phyloP scores from a whole-genome alignment of 2,329 filamentous ascomycete genomes.

The Apiospora arundinis region DNA sequence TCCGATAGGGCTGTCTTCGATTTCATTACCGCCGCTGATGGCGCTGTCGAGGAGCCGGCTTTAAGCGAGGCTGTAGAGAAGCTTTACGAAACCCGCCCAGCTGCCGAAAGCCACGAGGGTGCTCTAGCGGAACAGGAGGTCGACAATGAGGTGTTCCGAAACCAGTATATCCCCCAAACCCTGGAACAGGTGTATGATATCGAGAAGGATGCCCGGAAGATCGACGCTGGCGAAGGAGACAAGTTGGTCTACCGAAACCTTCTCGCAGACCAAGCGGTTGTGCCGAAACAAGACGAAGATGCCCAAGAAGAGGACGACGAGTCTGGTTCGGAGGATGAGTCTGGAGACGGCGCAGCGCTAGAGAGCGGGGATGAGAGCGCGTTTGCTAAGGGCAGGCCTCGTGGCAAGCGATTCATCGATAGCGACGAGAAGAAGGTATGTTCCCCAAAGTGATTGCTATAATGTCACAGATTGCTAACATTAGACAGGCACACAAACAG shows the following conservation, averaged over 20 bases:
- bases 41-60: constrained; percentile 64
- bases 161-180: constrained; percentile 96
- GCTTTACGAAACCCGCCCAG: constrained; percentile 65
- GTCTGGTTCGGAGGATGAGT: constrained; percentile 47
- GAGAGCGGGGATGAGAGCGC: constrained; percentile 53
- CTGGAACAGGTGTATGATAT: constrained; percentile 96
- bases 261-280: constrained; percentile 71
- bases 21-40: constrained; percentile 74
- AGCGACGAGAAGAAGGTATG: constrained; percentile 84
- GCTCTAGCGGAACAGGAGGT: constrained; percentile 68
- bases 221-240: constrained; percentile 74
- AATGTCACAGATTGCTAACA: constrained; percentile 33
- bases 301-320: constrained; percentile 42
- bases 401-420: constrained; percentile 87
- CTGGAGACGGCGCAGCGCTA: constrained; percentile 56
- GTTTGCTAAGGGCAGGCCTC: constrained; percentile 72
- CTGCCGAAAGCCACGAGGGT: constrained; percentile 56
- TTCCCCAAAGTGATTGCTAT: not conserved
- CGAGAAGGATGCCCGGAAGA: constrained; percentile 83
- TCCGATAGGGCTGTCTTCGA: constrained; percentile 81
- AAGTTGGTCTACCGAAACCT: constrained; percentile 87
- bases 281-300: constrained; percentile 43
- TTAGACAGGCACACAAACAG: constrained; percentile 71
- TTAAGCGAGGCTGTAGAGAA: constrained; percentile 69
- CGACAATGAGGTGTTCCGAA: constrained; percentile 90